phyloP scores from a whole-genome alignment of 2,329 filamentous ascomycete species.

The Fusarium buxicola region DNA sequence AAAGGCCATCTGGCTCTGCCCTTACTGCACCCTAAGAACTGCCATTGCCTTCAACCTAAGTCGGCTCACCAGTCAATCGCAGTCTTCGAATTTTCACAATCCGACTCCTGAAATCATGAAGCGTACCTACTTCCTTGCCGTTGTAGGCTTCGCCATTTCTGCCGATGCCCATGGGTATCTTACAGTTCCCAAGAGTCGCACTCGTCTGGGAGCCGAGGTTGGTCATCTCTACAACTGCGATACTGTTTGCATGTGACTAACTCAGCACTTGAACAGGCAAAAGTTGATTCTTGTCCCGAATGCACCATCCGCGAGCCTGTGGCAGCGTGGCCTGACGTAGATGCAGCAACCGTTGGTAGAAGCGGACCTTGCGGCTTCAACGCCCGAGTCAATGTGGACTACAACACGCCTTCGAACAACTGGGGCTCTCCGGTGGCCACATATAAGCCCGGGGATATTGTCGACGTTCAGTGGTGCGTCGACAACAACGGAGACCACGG shows the following conservation, averaged over 20 bases:
- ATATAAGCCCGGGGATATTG: conserved; percentile 57
- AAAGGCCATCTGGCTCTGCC: not conserved
- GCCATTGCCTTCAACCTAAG: not conserved
- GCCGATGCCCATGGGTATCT: conserved; percentile 10
- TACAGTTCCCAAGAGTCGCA: conserved; percentile 14
- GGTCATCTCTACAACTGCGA: not conserved
- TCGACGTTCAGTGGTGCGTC: conserved; percentile 66
- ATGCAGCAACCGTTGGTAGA: conserved; percentile 57
- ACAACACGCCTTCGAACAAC: conserved; percentile 57
- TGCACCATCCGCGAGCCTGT: conserved; percentile 67
- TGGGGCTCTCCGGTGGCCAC: conserved; percentile 60
- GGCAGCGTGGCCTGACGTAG: conserved; percentile 60
- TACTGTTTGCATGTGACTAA: not conserved
- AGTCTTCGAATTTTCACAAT: not conserved
- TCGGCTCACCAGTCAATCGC: not conserved
- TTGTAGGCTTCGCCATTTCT: not conserved
- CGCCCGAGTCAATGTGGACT: conserved; percentile 62
- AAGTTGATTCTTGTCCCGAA: conserved; percentile 63
- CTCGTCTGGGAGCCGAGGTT: conserved; percentile 15
- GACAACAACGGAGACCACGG: conserved; percentile 67
- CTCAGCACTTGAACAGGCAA: conserved; percentile 49
- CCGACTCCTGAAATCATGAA: not conserved
- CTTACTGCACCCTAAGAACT: not conserved
- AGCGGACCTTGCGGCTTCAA: conserved; percentile 66
- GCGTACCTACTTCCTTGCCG: not conserved